Evolutionary conservation across 495 filamentous ascomycete species (phyloP), one percentile per base, ranked within the genome.

Genomic region (Chaetomium fimeti): DNA sequence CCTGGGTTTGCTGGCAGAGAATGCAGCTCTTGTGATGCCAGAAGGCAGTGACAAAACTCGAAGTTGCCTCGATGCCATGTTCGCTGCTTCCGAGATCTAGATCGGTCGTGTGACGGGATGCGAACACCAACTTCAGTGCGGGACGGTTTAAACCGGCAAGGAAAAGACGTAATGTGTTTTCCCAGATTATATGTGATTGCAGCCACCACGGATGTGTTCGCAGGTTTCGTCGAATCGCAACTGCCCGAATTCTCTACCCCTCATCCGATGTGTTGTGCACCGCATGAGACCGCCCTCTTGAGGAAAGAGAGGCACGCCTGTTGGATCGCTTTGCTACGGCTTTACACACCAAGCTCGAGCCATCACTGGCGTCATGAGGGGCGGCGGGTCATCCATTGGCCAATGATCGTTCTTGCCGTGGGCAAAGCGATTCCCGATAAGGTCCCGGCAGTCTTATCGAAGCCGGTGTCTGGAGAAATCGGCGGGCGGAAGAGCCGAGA

Each of bases 241-340:
- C n/a, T n/a, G n/a, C n/a, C n/a, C n/a, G 25, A 18, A 2, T 12
- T 47, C 45, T 53, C 28, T 56, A 18, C 60, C 55, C 65, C 65
- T 64, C 65, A 64, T 61, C 60, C 51, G 45, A 55, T 57, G 12
- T 61, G 4, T 20, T 24, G 18, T 20, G 8, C 18, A 20, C 5
- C 2, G n/a, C 20, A n/a, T n/a, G n/a, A n/a, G n/a, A n/a, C n/a
- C 11, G 29, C 49, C 36, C n/a, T 60, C 15, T 40, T 36, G 6
- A 47, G 28, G 29, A 43, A 60, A 56, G 55, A 48, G 32, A 18
- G 36, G 38, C 18, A 11, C 32, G 13, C 22, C 51, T 22, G 64
- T 66, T 66, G 68, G 57, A 48, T 42, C 72, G 72, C 64, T 71
- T 74, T 74, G 49, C 65, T 58, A 36, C 72, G 72, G 72, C 72